Conservation (phyloP, 345 rosid species). For the Xanthoceras sorbifolium region DNA sequence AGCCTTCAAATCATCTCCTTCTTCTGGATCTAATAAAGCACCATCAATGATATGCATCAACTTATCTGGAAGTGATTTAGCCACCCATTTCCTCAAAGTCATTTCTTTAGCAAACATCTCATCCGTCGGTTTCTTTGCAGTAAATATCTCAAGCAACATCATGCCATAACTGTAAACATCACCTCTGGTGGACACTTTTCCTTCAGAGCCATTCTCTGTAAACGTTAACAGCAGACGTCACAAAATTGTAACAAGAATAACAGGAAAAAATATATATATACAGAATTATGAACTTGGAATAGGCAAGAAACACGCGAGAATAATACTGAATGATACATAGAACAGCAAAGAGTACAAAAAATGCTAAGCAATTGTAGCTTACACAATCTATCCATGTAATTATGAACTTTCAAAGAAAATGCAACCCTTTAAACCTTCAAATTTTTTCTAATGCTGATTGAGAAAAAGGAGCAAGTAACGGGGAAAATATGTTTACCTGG, state of each 20-base stretch:
- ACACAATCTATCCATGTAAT: no score
- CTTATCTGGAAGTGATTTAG: background rate
- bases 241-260: background rate
- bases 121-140: constrained; percentile 22
- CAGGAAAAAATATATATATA: no score
- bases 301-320: no score
- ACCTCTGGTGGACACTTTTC: constrained; percentile 10
- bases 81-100: constrained; percentile 13
- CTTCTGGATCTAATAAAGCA: background rate
- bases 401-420: no score
- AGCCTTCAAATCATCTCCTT: background rate
- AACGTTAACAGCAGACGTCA: background rate
- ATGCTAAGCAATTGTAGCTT: no score
- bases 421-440: no score
- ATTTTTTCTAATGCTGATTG: no score
- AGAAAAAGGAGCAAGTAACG: no score
- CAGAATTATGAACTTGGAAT: no score
- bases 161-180: constrained; percentile 16
- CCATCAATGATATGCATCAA: background rate
- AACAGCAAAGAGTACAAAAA: no score
- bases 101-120: constrained; percentile 8
- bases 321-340: no score
- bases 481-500: constrained; percentile 4
- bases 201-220: constrained; percentile 17
- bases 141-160: background rate